These are phyloP conservation scores for Lophiostoma macrostomum DNA, from an alignment of 495 filamentous ascomycete species.

Conservation along the genomic window DNA sequence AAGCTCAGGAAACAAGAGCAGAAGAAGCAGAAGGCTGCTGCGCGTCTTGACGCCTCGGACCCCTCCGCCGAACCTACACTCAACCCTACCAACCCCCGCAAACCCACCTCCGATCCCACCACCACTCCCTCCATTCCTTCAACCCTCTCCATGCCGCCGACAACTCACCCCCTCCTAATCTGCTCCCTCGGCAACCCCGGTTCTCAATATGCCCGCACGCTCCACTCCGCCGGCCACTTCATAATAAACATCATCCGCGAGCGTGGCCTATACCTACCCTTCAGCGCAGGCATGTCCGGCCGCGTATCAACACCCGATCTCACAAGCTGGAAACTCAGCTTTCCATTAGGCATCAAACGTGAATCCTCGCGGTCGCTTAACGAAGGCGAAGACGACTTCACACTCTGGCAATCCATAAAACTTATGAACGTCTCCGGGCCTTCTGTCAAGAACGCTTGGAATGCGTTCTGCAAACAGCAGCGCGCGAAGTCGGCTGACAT, in stretches of 20 bases:
- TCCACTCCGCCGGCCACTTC: conserved; percentile 76
- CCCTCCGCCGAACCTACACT: not conserved
- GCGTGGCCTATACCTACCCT: conserved; percentile 44
- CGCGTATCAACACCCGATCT: conserved; percentile 5
- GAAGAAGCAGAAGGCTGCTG: too few relatives aligned
- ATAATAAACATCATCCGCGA: conserved; percentile 47
- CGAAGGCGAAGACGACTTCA: conserved; percentile 47
- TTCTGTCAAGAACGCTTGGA: conserved; percentile 37
- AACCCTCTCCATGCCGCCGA: conserved; percentile 11
- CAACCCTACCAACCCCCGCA: not conserved
- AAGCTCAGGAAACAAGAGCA: too few relatives aligned
- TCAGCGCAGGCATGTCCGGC: conserved; percentile 42
- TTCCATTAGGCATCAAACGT: too few relatives aligned
- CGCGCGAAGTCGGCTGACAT: conserved; percentile 14
- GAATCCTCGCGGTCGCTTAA: too few relatives aligned
- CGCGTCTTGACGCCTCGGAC: not conserved
- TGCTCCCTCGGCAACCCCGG: conserved; percentile 71
- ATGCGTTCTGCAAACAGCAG: conserved; percentile 13
- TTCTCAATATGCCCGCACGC: conserved; percentile 61
- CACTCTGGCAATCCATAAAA: conserved; percentile 64
- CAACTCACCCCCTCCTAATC: conserved; percentile 52
- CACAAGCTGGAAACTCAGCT: too few relatives aligned
- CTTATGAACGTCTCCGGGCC: conserved; percentile 66
- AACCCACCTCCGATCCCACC: not conserved
- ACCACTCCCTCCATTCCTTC: not conserved